Evolutionary conservation across 805 yeast species (phyloP).

Genomic region (Isabelozyma rhagii): DNA sequence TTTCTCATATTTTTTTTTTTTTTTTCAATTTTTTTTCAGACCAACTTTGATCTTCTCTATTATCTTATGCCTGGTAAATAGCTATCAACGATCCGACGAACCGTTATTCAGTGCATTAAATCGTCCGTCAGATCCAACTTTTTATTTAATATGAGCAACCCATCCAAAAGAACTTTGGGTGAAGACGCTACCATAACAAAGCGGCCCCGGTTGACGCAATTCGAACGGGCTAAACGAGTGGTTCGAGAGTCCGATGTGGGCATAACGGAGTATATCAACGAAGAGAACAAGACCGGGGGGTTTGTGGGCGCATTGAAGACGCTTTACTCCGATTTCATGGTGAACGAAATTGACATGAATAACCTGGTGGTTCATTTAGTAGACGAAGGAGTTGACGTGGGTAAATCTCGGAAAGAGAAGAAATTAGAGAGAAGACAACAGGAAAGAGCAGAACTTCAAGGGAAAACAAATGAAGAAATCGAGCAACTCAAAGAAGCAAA

Average conservation of each 20-base stretch:
- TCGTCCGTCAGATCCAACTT: not conserved
- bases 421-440: slow-evolving; percentile 41
- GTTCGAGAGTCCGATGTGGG: slow-evolving; percentile 83
- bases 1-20: not conserved
- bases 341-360: slow-evolving; percentile 72
- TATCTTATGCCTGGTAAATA: not conserved
- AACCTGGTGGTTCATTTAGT: slow-evolving; percentile 72
- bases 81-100: slow-evolving; percentile 1
- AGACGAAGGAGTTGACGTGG: slow-evolving; percentile 65
- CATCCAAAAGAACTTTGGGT: not conserved
- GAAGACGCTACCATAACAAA: not conserved
- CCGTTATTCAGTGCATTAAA: not conserved
- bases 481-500: slow-evolving; percentile 23
- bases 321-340: slow-evolving; percentile 89
- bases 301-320: slow-evolving; percentile 81
- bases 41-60: not conserved
- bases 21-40: not conserved
- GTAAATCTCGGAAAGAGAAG: slow-evolving; percentile 45
- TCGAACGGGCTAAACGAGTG: slow-evolving; percentile 30
- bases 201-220: slow-evolving; percentile 2
- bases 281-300: slow-evolving; percentile 45
- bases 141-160: not conserved
- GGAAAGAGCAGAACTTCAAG: slow-evolving; percentile 29
- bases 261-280: slow-evolving; percentile 65
- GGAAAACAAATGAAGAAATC: slow-evolving; percentile 29